phyloP scores from a whole-genome alignment of 768 basidiomycete species.

The Trametopsis cervina region DNA sequence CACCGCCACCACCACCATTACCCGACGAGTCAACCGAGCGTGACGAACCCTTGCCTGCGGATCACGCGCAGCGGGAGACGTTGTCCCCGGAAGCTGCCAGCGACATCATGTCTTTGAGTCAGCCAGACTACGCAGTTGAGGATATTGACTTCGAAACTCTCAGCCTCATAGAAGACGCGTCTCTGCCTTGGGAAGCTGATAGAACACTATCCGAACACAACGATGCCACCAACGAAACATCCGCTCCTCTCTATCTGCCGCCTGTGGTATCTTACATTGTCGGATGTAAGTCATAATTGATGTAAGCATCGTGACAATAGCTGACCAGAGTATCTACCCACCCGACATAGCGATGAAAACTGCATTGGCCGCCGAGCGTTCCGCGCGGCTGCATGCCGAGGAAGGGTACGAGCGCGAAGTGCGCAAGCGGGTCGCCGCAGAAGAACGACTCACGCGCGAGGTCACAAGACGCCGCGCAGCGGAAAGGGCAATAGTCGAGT shows the following conservation, averaged over 20 bases:
- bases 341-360: constrained; percentile 28
- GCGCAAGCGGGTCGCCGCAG: constrained; percentile 25
- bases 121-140: background rate
- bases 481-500: constrained; percentile 13
- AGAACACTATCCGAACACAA: background rate
- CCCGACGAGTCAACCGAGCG: too few species aligned
- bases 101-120: too few species aligned
- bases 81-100: too few species aligned
- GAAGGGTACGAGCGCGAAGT: constrained; percentile 25
- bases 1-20: too few species aligned
- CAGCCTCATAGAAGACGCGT: background rate
- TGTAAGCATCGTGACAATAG: too few species aligned
- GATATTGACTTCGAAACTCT: background rate
- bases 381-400: constrained; percentile 30
- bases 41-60: too few species aligned
- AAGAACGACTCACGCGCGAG: constrained; percentile 18
- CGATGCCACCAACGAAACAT: background rate
- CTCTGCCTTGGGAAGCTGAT: background rate
- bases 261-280: constrained; percentile 25
- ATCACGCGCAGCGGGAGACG: too few species aligned
- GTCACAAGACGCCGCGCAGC: constrained; percentile 11
- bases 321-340: too few species aligned
- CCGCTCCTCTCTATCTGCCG: background rate
- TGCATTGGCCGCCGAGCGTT: constrained; percentile 24
- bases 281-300: constrained; percentile 23